Evolutionary conservation across 306 rosid species (phyloP).

Genomic region (Glycine latifolia): DNA sequence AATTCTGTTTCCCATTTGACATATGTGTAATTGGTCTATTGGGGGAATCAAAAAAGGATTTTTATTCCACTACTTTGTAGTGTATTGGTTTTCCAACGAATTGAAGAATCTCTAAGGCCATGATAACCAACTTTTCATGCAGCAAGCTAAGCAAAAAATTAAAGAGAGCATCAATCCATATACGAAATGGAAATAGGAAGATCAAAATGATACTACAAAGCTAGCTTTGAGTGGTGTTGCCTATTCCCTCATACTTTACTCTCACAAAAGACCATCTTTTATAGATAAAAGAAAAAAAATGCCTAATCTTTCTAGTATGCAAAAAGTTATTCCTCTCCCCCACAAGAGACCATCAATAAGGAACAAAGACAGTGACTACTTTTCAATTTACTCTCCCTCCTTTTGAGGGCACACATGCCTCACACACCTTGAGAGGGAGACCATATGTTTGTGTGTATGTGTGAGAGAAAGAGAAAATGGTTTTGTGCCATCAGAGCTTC

Average conservation of each 20-base stretch:
- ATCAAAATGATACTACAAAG: slow-evolving; percentile 34
- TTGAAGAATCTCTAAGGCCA: slow-evolving; percentile 38
- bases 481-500: background rate
- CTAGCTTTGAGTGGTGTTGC: slow-evolving; percentile 56
- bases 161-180: slow-evolving; percentile 35
- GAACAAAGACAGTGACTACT: slow-evolving; percentile 72
- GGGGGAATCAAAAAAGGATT: slow-evolving; percentile 44
- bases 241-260: slow-evolving; percentile 66
- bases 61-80: background rate
- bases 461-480: background rate
- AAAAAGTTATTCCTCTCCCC: slow-evolving; percentile 91
- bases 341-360: slow-evolving; percentile 78
- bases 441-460: slow-evolving; percentile 37
- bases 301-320: slow-evolving; percentile 66
- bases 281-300: slow-evolving; percentile 48
- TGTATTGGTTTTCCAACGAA: slow-evolving; percentile 35
- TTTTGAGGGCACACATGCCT: slow-evolving; percentile 77
- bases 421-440: slow-evolving; percentile 26
- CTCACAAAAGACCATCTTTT: slow-evolving; percentile 48
- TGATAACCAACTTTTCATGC: no score
- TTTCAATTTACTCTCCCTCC: slow-evolving; percentile 67
- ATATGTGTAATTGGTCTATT: slow-evolving; percentile 42
- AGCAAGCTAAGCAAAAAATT: slow-evolving; percentile 15
- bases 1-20: slow-evolving; percentile 46
- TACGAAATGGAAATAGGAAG: background rate